Percentiles rank a stretch among this genome's conserved stretches.
phyloP scores from a whole-genome alignment of 2,329 filamentous ascomycete species.

The Colletotrichum salicis region DNA sequence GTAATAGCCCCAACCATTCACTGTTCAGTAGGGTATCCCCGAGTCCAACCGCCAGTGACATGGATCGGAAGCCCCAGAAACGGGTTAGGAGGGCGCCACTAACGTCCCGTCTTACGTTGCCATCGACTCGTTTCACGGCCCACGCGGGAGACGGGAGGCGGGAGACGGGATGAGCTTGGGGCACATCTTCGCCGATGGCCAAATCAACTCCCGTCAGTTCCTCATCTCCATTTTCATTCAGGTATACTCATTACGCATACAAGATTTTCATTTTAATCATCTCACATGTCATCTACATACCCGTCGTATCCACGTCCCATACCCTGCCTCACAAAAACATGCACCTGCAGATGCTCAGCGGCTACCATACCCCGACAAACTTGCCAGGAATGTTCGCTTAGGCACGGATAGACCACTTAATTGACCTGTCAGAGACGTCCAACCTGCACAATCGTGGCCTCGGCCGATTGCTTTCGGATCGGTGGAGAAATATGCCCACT shows the following conservation, averaged over 20 bases:
- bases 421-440: background rate
- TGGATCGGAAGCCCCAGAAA: background rate
- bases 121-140: background rate
- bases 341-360: constrained; percentile 1
- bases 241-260: background rate
- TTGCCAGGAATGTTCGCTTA: constrained; percentile 9
- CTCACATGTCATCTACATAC: background rate
- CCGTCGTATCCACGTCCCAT: background rate
- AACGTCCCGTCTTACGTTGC: constrained; percentile 14
- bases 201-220: background rate
- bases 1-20: background rate
- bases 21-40: too few species aligned
- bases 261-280: background rate
- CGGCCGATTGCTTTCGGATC: constrained; percentile 20
- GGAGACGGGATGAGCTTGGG: background rate
- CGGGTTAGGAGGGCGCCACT: constrained; percentile 3
- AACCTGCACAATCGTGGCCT: background rate
- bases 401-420: background rate
- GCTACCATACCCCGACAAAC: constrained; percentile 11
- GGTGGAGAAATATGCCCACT: constrained; percentile 8
- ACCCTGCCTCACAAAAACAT: background rate
- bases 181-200: background rate
- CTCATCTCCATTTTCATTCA: background rate
- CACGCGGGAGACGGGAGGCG: background rate
- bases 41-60: background rate